These are phyloP conservation scores for Triticum aestivum DNA, from an alignment of 176 grass and related monocot species.

Conservation along the genomic window DNA sequence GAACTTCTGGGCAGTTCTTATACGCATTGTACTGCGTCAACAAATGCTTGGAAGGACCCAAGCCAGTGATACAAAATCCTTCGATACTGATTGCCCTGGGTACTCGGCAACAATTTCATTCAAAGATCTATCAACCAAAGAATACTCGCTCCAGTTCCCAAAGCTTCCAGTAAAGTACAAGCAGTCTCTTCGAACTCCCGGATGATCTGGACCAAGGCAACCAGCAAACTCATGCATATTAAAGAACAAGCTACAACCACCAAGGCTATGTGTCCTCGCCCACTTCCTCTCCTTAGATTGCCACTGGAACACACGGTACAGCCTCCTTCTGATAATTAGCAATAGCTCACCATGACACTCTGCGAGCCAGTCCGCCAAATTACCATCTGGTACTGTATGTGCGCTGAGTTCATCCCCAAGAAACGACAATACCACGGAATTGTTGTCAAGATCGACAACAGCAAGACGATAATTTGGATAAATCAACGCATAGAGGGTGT, in stretches of 20 bases:
- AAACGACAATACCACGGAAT: background rate
- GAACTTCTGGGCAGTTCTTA: background rate
- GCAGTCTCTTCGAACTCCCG: background rate
- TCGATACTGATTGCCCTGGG: background rate
- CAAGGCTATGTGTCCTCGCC: background rate
- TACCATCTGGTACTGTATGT: background rate
- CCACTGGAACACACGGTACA: background rate
- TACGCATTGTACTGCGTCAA: background rate
- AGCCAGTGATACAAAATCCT: background rate
- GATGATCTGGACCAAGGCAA: background rate
- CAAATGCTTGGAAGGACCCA: background rate
- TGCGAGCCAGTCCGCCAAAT: slow-evolving; percentile 10
- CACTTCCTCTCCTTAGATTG: background rate
- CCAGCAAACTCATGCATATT: background rate
- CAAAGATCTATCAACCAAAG: background rate
- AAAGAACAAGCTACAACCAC: background rate
- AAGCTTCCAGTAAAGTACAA: background rate
- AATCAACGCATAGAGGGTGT: slow-evolving; percentile 52
- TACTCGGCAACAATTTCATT: background rate
- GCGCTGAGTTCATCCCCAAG: slow-evolving; percentile 2
- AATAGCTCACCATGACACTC: background rate
- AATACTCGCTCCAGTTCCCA: background rate
- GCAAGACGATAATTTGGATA: slow-evolving; percentile 17
- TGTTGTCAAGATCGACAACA: slow-evolving; percentile 7
- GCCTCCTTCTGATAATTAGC: background rate